phyloP scores from a whole-genome alignment of 2,329 filamentous ascomycete genomes.

The Calonectria henricotiae region DNA sequence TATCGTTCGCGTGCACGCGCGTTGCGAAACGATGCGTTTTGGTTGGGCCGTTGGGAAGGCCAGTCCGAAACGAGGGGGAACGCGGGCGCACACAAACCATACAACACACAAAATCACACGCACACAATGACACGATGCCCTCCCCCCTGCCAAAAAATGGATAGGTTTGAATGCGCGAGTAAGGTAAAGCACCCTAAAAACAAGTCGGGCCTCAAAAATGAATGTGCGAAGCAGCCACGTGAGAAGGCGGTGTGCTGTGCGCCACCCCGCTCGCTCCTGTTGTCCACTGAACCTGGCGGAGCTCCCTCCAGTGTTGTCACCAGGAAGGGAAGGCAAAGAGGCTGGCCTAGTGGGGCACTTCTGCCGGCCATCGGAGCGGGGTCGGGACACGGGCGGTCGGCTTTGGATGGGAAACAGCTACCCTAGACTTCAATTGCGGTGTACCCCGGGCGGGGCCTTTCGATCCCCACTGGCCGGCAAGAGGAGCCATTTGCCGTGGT shows the following conservation, averaged over 20 bases:
- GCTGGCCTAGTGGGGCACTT: constrained; percentile 22
- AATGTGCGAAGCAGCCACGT: constrained; percentile 26
- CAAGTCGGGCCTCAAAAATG: constrained; percentile 18
- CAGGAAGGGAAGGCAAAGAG: constrained; percentile 17
- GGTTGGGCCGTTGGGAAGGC: constrained; percentile 26
- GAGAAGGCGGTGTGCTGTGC: constrained; percentile 33
- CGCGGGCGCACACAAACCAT: neutral
- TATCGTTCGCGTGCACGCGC: constrained; percentile 29
- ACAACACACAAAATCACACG: neutral
- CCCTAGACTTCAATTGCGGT: constrained; percentile 11
- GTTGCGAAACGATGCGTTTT: constrained; percentile 27
- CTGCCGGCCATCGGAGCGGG: constrained; percentile 49
- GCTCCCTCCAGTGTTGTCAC: neutral
- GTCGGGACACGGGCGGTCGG: constrained; percentile 28
- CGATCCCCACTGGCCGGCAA: constrained; percentile 11
- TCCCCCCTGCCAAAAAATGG: neutral
- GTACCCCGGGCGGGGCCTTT: constrained; percentile 29
- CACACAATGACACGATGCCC: neutral
- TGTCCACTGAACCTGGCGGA: constrained; percentile 11
- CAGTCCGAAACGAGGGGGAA: constrained; percentile 2
- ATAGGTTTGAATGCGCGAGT: neutral
- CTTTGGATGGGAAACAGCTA: constrained; percentile 18
- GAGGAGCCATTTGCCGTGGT: neutral
- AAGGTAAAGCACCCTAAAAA: neutral
- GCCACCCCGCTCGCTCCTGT: constrained; percentile 34